These are phyloP conservation scores for Yamadazyma kitorensis DNA, from an alignment of 805 yeast genomes.

Conservation along the genomic window DNA sequence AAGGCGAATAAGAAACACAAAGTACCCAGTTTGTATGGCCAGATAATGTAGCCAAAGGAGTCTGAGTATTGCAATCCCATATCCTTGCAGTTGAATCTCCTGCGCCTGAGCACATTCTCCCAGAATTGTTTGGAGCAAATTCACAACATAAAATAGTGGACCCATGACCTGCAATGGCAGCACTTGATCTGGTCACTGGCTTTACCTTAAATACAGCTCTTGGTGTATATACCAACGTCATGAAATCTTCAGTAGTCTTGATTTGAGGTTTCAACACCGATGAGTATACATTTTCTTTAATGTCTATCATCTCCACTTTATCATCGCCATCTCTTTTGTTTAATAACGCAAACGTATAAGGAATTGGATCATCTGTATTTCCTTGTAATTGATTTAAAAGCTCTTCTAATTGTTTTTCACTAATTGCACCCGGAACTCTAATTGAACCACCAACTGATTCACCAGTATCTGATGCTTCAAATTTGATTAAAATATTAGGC, in stretches of 20 bases:
- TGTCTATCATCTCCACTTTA: conserved; percentile 56
- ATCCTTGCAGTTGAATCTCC: conserved; percentile 95
- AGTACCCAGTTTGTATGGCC: conserved; percentile 96
- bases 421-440: conserved; percentile 87
- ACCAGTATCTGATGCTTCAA: conserved; percentile 93
- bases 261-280: conserved; percentile 84
- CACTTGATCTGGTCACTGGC: conserved; percentile 86
- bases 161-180: conserved; percentile 94
- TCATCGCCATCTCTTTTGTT: conserved; percentile 33
- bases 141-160: conserved; percentile 88
- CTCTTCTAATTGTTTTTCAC: conserved; percentile 84
- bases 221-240: conserved; percentile 90
- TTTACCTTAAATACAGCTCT: conserved; percentile 91
- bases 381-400: conserved; percentile 77
- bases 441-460: conserved; percentile 78
- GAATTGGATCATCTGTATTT: conserved; percentile 77
- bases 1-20: conserved; percentile 88
- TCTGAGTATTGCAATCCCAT: conserved; percentile 96
- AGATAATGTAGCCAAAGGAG: conserved; percentile 73
- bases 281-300: conserved; percentile 70
- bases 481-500: conserved; percentile 83
- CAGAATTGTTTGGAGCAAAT: conserved; percentile 86
- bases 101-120: conserved; percentile 89
- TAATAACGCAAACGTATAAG: conserved; percentile 78
- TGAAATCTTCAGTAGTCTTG: conserved; percentile 87